Conservation (phyloP, 768 basidiomycete genomes). For the Kwoniella sp. region DNA sequence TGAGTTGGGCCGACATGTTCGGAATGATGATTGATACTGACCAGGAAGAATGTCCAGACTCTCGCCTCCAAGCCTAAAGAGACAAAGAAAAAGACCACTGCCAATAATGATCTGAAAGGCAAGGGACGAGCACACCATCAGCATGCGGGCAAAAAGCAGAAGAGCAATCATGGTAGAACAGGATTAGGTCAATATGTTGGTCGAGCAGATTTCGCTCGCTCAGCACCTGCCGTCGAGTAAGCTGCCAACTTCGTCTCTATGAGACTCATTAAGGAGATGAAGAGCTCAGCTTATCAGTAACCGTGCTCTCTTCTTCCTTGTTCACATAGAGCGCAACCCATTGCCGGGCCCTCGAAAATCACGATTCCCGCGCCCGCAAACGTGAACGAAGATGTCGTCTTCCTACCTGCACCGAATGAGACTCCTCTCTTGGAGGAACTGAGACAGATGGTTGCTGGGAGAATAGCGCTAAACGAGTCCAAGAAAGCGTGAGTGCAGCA, state of each 20-base stretch:
- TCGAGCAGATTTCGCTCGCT: constrained; percentile 3
- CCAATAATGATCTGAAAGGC: not conserved
- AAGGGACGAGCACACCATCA: not conserved
- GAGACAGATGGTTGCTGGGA: constrained; percentile 52
- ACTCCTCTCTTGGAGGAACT: constrained; percentile 47
- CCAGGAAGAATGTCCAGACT: not conserved
- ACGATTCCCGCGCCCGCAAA: constrained; percentile 15
- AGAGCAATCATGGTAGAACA: not conserved
- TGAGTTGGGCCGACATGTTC: not conserved
- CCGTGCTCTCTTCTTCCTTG: not conserved
- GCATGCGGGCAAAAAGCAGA: not conserved
- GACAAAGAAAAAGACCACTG: constrained; percentile 11
- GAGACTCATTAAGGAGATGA: no score
- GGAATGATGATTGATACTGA: not conserved
- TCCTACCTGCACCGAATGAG: constrained; percentile 32
- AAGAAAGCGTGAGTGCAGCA: constrained; percentile 48
- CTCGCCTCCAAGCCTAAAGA: not conserved
- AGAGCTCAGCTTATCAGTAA: no score
- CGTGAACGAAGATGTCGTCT: constrained; percentile 35
- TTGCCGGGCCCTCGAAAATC: constrained; percentile 21
- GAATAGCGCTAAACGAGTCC: constrained; percentile 40
- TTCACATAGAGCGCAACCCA: not conserved
- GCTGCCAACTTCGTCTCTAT: no score
- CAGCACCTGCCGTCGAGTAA: not conserved
- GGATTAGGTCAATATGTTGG: constrained; percentile 4